phyloP scores from a whole-genome alignment of 2,329 filamentous ascomycete genomes.

The Fusarium newnesense region DNA sequence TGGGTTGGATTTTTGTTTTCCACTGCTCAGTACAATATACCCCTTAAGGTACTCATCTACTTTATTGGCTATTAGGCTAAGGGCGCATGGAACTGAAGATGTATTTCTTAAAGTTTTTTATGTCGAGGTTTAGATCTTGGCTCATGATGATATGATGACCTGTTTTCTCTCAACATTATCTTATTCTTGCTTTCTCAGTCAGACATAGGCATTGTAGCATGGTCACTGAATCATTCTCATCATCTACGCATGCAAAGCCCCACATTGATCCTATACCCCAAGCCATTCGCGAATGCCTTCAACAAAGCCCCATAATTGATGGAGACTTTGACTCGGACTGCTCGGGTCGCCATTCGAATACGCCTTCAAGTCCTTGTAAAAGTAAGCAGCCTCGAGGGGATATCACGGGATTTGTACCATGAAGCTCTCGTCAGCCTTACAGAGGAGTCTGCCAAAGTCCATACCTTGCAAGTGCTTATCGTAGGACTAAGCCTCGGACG shows the following conservation, averaged over 20 bases:
- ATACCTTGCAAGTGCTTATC: constrained; percentile 43
- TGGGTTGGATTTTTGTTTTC: constrained; percentile 8
- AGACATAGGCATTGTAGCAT: background rate
- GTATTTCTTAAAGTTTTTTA: constrained; percentile 25
- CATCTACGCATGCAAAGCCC: background rate
- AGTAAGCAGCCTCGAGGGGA: constrained; percentile 10
- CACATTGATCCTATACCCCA: background rate
- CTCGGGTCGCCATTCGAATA: background rate
- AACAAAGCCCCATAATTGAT: background rate
- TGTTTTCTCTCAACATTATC: constrained; percentile 2
- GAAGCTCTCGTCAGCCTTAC: constrained; percentile 44
- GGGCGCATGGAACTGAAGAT: constrained; percentile 18
- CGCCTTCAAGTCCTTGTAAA: background rate
- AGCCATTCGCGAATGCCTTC: background rate
- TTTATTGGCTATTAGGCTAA: constrained; percentile 20
- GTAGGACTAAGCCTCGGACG: constrained; percentile 22
- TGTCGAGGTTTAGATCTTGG: constrained; percentile 26
- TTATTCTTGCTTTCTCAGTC: background rate
- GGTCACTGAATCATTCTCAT: background rate
- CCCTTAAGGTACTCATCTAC: constrained; percentile 23
- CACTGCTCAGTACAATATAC: constrained; percentile 34
- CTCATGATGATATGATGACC: constrained; percentile 38
- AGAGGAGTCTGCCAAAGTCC: constrained; percentile 11
- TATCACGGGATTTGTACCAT: constrained; percentile 17
- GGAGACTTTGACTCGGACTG: background rate